Evolutionary conservation across 306 rosid species (phyloP).

Genomic region (peach (Prunus persica)): Prunus_persica_NCBIv2 NC_034009.1:38324001-38324500

Average conservation of each 20-base stretch:
- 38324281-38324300: background rate
- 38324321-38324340: background rate
- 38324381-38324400: conserved; percentile 86
- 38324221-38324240: background rate
- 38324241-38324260: background rate
- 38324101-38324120: conserved; percentile 89
- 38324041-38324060: conserved; percentile 9
- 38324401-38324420: conserved; percentile 63
- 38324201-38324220: background rate
- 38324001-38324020: background rate
- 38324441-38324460: conserved; percentile 92
- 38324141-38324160: conserved; percentile 88
- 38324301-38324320: background rate
- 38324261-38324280: too few species aligned
- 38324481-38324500: conserved; percentile 9
- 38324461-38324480: conserved; percentile 90
- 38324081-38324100: conserved; percentile 88
- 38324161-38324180: conserved; percentile 84
- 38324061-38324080: conserved; percentile 70
- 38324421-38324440: conserved; percentile 92
- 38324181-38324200: conserved; percentile 53
- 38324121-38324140: conserved; percentile 86
- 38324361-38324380: conserved; percentile 96
- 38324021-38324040: background rate
- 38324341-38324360: conserved; percentile 17